A percentile compares a stretch with the other conserved stretches of the same genome.
Evolutionary conservation across 2,329 filamentous ascomycete species (phyloP).

Genomic region (Lachnellula hyalina): DNA sequence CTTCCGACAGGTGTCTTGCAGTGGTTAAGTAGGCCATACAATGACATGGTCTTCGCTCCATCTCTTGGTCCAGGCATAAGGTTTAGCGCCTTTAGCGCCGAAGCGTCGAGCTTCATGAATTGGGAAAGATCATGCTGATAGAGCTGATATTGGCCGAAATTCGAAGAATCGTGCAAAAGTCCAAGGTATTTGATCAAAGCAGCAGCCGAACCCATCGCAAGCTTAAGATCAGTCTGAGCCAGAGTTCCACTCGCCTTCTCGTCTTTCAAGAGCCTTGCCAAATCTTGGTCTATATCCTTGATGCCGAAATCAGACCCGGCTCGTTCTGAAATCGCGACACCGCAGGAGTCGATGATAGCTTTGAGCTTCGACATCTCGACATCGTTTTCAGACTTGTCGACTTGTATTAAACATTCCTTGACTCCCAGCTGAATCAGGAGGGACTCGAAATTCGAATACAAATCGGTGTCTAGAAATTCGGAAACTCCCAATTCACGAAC

Average conservation of each 20-base stretch:
- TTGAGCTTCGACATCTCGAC: constrained; percentile 81
- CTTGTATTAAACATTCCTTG: constrained; percentile 84
- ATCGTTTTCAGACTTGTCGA: constrained; percentile 76
- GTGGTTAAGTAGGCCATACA: constrained; percentile 91
- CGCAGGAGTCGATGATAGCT: constrained; percentile 87
- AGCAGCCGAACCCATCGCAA: constrained; percentile 92
- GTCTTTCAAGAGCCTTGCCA: constrained; percentile 80
- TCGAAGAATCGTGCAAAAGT: constrained; percentile 82
- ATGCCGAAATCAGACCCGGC: constrained; percentile 72
- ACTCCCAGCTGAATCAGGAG: constrained; percentile 94
- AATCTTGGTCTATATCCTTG: constrained; percentile 92
- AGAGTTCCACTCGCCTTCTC: constrained; percentile 72
- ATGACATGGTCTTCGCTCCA: constrained; percentile 94
- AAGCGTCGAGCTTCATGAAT: constrained; percentile 97
- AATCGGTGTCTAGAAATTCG: constrained; percentile 97
- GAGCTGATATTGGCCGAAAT: constrained; percentile 94
- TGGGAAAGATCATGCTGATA: constrained; percentile 96
- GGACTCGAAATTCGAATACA: constrained; percentile 97
- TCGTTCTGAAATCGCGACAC: constrained; percentile 81
- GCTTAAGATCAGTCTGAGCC: constrained; percentile 85
- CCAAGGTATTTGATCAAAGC: constrained; percentile 92
- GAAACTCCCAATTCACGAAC: constrained; percentile 93
- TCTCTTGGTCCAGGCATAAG: constrained; percentile 94
- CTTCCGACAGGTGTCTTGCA: constrained; percentile 96
- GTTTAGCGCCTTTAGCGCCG: constrained; percentile 88